Percentiles rank a stretch among this genome's conserved stretches.
phyloP scores from a whole-genome alignment of 192 early-diverging fungal species.

The Thamnidium elegans region DNA sequence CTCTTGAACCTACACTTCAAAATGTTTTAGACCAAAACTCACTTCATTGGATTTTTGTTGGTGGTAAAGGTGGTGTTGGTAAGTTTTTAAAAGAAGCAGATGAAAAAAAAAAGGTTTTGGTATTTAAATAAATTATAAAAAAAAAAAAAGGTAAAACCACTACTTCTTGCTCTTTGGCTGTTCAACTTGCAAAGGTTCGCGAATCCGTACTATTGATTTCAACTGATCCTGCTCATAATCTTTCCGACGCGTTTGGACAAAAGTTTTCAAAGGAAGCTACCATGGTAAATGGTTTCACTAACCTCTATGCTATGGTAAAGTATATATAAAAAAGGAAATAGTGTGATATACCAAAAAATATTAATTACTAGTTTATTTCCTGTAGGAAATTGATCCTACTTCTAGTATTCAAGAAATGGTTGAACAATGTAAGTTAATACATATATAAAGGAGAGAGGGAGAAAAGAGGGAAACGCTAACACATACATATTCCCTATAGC shows the following conservation, averaged over 20 bases:
- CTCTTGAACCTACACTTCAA: conserved; percentile 81
- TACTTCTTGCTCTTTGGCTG: conserved; percentile 85
- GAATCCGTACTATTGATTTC: conserved; percentile 96
- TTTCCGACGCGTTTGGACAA: conserved; percentile 98
- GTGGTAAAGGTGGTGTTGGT: conserved; percentile 99
- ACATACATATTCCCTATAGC: conserved; percentile 35
- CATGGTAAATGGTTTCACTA: conserved; percentile 90
- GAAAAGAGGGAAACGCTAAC: not conserved
- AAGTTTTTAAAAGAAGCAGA: conserved; percentile 37
- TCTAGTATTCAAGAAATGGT: conserved; percentile 99
- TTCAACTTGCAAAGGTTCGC: conserved; percentile 85
- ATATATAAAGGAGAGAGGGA: not conserved
- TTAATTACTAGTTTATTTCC: not conserved
- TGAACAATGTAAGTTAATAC: conserved; percentile 69
- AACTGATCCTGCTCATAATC: conserved; percentile 98
- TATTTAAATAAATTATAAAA: not conserved
- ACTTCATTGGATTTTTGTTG: conserved; percentile 98
- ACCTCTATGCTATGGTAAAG: conserved; percentile 93
- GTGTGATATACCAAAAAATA: not conserved
- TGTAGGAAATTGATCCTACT: conserved; percentile 97
- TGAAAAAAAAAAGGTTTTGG: conserved; percentile 1
- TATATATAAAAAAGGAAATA: not conserved
- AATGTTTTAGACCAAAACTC: conserved; percentile 97
- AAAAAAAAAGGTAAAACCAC: conserved; percentile 61
- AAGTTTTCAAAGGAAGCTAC: conserved; percentile 98